Evolutionary conservation across 1,139 yeast species (phyloP), one percentile per base, ranked within the genome.

Genomic region (Casaregolazyma suthepensis): DNA sequence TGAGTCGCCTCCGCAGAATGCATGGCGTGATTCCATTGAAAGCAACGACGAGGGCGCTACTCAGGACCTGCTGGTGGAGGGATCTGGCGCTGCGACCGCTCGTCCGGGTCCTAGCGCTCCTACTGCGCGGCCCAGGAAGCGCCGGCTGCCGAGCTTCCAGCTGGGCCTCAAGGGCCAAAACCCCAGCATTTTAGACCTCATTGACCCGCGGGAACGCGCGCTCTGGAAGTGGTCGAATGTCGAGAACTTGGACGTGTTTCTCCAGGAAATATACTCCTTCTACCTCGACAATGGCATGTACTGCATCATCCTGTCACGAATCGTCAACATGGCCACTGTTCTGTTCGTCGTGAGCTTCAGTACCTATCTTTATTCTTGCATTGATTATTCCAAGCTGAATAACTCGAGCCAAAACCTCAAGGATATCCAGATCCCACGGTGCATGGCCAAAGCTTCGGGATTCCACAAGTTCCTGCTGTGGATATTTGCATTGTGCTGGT

Each of bases 161-260:
- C 5, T 35, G 17, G 47, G 40, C 18, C 43, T 40, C n/a, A 35
- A 48, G 13, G 40, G 43, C 37, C 43, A 48, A 17, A 38, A 44
- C 6, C 50, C 46, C 18, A 40, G 43, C 43, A 40, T 40, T 26
- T 10, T 45, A 29, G 50, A 47, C 38, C 38, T 45, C 26, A 13
- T 65, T 72, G 59, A 78, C 56, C 81, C 96, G 0, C 80, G 78
- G 60, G 97, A 91, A 66, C 72, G 91, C 51, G 96, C 98, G 0
- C 74, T 87, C 45, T 93, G 96, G 87, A 78, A 88, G 55, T 94
- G 99, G 98, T 96, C 98, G 1, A 93, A 93, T 63, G 89, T 93
- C 37, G 88, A 88, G 60, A 91, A 93, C 66, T 77, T 93, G 69
- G 99, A 93, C 69, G 80, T 82, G 50, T 93, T 93, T 62, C 73